phyloP scores from a whole-genome alignment of 345 rosid genomes.

The Eucalyptus cladocalyx region DNA sequence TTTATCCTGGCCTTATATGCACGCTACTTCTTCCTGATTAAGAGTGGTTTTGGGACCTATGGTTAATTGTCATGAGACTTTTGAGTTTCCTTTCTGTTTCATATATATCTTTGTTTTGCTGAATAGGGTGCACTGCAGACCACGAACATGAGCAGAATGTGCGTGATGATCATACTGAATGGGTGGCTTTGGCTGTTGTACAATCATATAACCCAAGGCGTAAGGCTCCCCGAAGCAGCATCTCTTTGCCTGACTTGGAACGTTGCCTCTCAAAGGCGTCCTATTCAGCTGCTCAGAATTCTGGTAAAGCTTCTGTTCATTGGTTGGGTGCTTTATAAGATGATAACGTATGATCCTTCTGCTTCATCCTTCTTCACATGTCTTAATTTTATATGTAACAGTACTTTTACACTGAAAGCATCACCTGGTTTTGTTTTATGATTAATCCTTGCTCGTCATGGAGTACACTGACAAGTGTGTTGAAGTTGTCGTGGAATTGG shows the following conservation, averaged over 20 bases:
- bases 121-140: conserved; percentile 8
- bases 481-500: background rate
- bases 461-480: background rate
- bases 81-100: background rate
- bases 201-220: conserved; percentile 69
- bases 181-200: conserved; percentile 79
- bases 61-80: background rate
- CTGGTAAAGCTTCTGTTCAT: conserved; percentile 21
- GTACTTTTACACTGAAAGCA: background rate
- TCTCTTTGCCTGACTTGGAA: conserved; percentile 68
- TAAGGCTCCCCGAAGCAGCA: conserved; percentile 55
- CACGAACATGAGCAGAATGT: conserved; percentile 4
- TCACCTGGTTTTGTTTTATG: background rate
- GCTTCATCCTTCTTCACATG: background rate
- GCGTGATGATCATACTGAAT: conserved; percentile 10
- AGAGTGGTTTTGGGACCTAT: background rate
- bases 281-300: conserved; percentile 54
- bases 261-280: conserved; percentile 60
- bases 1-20: background rate
- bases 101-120: background rate
- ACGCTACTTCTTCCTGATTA: background rate
- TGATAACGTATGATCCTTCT: background rate
- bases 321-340: background rate
- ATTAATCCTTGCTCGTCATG: background rate
- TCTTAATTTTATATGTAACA: background rate